Base-by-base conservation (phyloP, 176 grass and related monocot genomes). In the Ampelocalamus luodianensis region DNA sequence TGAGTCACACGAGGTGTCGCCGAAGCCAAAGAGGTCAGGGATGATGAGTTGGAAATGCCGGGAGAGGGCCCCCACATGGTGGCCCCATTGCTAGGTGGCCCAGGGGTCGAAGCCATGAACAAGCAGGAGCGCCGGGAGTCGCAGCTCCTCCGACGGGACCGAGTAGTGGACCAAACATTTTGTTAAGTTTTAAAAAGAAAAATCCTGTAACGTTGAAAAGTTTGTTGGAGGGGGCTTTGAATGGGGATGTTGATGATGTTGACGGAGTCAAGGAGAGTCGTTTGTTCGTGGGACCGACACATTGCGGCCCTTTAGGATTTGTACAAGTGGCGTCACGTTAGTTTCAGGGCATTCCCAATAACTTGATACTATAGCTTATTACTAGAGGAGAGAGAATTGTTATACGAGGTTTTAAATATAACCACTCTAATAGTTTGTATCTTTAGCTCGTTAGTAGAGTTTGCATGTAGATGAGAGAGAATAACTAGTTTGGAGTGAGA, bases 21-120 rank as follows among this genome's bases (percentile, higher is more conserved):
- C 88, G 48, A 95, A 95, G 93, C 89, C 90, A 24, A 95, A 36
- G 76, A 92, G 77, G 83, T 95, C 86, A 12, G 90, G 90, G 23
- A 95, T 79, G 82, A 95, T 36, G 70, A 95, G 56, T 65, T 92
- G 84, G 90, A 90, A 92, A 10, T 88, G 90, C 16, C 69, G 23
- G 32, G 88, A 87, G 1, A 95, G 79, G 10, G 88, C 70, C 0
- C 85, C 54, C n/a, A 95, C 88, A 83, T 92, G 79, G 65, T 48
- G 76, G 71, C 86, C 74, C 93, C 93, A 95, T 49, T 92, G 88
- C 90, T 83, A 95, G 11, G 93, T 92, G 65, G 82, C 83, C 38
- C 73, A 61, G 1, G 93, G 90, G 3, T 88, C 86, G 58, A 95
- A 92, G 23, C 93, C 93, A 8, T 95, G 90, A 11, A 95, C 83